A percentile compares a stretch with the other conserved stretches of the same genome.
Conservation (phyloP, 192 early-diverging fungal genomes). For the Backusella circina region DNA sequence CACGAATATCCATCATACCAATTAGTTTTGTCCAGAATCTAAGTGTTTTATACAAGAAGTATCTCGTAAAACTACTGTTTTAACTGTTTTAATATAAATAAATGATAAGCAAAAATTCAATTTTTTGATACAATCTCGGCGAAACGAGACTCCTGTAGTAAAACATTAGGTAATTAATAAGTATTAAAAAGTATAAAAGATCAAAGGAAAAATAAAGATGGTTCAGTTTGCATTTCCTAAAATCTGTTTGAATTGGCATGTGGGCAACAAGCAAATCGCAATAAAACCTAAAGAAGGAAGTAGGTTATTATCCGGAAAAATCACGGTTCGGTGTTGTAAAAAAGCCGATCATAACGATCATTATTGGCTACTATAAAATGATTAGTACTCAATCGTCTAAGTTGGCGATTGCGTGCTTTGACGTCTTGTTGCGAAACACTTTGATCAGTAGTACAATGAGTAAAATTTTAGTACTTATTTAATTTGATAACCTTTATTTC, state of each 20-base stretch:
- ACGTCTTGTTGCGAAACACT: constrained; percentile 16
- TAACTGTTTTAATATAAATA: neutral
- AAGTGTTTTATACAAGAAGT: neutral
- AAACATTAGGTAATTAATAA: neutral
- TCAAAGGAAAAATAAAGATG: neutral
- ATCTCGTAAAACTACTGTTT: neutral
- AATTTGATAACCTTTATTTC: neutral
- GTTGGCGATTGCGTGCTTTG: constrained; percentile 14
- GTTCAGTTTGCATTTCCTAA: neutral
- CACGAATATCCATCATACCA: neutral
- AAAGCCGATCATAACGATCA: neutral
- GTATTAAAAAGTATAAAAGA: neutral
- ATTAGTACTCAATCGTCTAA: neutral
- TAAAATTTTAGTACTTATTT: neutral
- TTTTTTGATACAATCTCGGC: neutral
- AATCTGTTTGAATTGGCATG: neutral
- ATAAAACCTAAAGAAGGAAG: neutral
- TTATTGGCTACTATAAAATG: neutral
- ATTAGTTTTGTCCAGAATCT: neutral
- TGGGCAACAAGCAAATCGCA: neutral
- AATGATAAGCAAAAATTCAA: neutral
- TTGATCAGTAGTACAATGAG: neutral
- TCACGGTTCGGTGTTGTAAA: constrained; percentile 1
- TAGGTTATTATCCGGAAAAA: neutral
- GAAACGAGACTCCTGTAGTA: neutral